Evolutionary conservation across 768 basidiomycete species (phyloP).

Genomic region (Brasilioporus rufonigricans): DNA sequence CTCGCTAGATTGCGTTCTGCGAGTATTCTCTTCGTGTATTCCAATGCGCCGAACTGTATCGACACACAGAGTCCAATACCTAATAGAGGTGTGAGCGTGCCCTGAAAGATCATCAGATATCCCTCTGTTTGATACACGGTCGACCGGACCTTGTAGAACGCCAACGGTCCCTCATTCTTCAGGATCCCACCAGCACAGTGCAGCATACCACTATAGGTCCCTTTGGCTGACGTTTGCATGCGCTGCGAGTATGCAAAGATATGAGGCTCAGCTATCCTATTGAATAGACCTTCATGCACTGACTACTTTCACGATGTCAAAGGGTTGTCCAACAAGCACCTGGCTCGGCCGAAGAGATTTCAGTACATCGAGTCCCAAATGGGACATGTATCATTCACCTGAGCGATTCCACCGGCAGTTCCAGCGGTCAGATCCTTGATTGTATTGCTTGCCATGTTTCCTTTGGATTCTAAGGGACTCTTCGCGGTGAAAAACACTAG

Average conservation of each 20-base stretch:
- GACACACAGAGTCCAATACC: slow-evolving; percentile 95
- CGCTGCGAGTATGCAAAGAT: slow-evolving; percentile 47
- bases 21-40: slow-evolving; percentile 81
- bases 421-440: slow-evolving; percentile 87
- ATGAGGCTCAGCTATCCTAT: slow-evolving; percentile 1
- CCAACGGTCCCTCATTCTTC: slow-evolving; percentile 87
- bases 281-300: slow-evolving; percentile 31
- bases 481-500: neutral
- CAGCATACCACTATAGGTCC: slow-evolving; percentile 85
- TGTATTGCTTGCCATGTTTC: slow-evolving; percentile 47
- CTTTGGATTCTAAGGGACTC: slow-evolving; percentile 8
- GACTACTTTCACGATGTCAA: slow-evolving; percentile 97
- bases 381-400: slow-evolving; percentile 44
- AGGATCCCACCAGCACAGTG: slow-evolving; percentile 89
- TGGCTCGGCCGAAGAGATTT: slow-evolving; percentile 29
- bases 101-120: slow-evolving; percentile 43
- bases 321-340: slow-evolving; percentile 91
- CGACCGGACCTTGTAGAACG: slow-evolving; percentile 83
- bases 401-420: slow-evolving; percentile 87
- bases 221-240: slow-evolving; percentile 91
- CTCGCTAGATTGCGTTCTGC: slow-evolving; percentile 54
- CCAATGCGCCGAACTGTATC: slow-evolving; percentile 92
- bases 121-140: neutral
- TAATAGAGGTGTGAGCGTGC: slow-evolving; percentile 84
- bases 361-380: neutral